phyloP scores from a whole-genome alignment of 805 yeast genomes.

The Metschnikowia similis region DNA sequence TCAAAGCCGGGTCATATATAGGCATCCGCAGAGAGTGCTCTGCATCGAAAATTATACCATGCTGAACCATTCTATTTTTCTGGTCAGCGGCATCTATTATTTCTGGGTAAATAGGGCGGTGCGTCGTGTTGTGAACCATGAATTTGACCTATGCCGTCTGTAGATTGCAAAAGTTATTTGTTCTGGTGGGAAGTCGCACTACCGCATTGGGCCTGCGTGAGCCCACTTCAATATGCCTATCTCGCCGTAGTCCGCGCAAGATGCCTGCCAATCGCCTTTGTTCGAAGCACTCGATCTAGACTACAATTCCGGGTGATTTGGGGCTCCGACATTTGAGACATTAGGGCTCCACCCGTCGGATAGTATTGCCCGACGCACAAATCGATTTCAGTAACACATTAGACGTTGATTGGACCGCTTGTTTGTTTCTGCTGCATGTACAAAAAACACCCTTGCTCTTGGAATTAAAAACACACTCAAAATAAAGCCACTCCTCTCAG shows the following conservation, averaged over 20 bases:
- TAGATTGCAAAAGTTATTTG: constrained; percentile 5
- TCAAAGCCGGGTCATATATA: constrained; percentile 12
- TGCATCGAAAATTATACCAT: background rate
- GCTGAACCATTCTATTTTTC: background rate
- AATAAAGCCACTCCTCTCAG: too few species aligned
- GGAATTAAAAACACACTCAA: too few species aligned
- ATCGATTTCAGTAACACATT: too few species aligned
- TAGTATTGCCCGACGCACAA: too few species aligned
- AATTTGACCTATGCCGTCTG: background rate
- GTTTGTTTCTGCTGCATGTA: too few species aligned
- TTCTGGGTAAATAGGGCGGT: background rate
- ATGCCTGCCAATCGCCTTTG: background rate
- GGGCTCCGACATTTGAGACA: too few species aligned
- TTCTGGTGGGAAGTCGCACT: constrained; percentile 4
- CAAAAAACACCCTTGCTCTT: too few species aligned
- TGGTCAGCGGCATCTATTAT: background rate
- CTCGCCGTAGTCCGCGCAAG: constrained; percentile 1
- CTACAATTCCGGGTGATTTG: background rate
- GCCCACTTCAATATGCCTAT: background rate
- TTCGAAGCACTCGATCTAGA: background rate
- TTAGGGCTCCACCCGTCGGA: too few species aligned
- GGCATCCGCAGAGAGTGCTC: background rate
- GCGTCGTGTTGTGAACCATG: constrained; percentile 3
- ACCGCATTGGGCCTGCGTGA: constrained; percentile 5
- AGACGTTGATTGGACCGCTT: too few species aligned